Percentiles rank a stretch among this genome's conserved stretches.
Evolutionary conservation across 495 filamentous ascomycete species (phyloP).

Genomic region (Daldinia caldariorum): DNA sequence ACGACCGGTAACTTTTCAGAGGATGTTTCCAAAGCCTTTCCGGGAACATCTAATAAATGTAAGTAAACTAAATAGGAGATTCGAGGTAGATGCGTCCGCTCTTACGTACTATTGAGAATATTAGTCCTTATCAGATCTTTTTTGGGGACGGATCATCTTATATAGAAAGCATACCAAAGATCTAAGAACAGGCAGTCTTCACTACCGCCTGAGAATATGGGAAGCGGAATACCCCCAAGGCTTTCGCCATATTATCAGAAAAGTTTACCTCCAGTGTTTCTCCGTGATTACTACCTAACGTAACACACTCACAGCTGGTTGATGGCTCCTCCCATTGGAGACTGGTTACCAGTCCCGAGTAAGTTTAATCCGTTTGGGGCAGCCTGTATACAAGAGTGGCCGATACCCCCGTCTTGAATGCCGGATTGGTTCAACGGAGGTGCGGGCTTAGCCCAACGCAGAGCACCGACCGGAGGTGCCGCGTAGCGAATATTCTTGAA

Average conservation of each 20-base stretch:
- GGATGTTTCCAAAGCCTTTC: background rate
- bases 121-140: background rate
- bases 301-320: background rate
- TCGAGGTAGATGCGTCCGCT: background rate
- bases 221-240: background rate
- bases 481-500: background rate
- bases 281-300: background rate
- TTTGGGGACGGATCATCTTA: background rate
- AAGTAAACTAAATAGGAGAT: background rate
- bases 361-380: background rate
- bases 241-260: background rate
- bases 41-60: background rate
- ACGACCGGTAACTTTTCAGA: constrained; percentile 34
- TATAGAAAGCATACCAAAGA: background rate
- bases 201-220: background rate
- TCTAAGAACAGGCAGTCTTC: background rate
- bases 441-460: background rate
- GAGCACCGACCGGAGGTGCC: background rate
- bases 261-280: background rate
- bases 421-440: background rate
- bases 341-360: background rate
- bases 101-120: background rate
- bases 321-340: background rate
- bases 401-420: background rate
- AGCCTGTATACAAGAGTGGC: background rate